phyloP scores from a whole-genome alignment of 495 filamentous ascomycete genomes.

The Hyaloscypha bicolor region DNA sequence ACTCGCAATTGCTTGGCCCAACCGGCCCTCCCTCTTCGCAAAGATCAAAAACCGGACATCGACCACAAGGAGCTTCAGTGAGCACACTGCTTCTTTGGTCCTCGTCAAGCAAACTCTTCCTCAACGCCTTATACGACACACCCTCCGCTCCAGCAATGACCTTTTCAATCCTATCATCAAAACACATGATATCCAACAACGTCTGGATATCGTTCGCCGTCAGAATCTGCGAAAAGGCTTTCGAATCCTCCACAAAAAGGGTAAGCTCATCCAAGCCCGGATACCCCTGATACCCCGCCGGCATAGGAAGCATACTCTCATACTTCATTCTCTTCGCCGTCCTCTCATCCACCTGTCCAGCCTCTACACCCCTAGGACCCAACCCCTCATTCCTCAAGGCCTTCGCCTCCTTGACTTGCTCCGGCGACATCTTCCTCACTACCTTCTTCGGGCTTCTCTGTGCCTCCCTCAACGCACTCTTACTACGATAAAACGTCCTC shows the following conservation, averaged over 20 bases:
- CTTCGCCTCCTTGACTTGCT: conserved; percentile 29
- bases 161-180: conserved; percentile 74
- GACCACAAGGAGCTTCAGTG: conserved; percentile 86
- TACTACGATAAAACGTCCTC: conserved; percentile 61
- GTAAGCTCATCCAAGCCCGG: conserved; percentile 76
- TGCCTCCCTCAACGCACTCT: conserved; percentile 13
- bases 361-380: conserved; percentile 26
- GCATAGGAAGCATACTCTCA: conserved; percentile 60
- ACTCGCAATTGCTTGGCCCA: conserved; percentile 86
- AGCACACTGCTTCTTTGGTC: conserved; percentile 45
- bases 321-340: conserved; percentile 15
- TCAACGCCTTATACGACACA: conserved; percentile 50
- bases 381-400: conserved; percentile 42
- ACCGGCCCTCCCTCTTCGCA: conserved; percentile 89
- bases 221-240: conserved; percentile 65
- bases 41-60: conserved; percentile 90
- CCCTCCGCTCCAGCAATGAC: conserved; percentile 53
- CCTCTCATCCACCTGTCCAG: conserved; percentile 13
- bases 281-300: conserved; percentile 70
- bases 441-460: conserved; percentile 45
- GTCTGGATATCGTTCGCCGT: conserved; percentile 73
- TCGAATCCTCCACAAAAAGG: conserved; percentile 63
- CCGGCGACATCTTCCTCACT: conserved; percentile 39
- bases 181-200: conserved; percentile 82
- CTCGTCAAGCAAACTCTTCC: conserved; percentile 40